A percentile compares a stretch with the other conserved stretches of the same genome.
Evolutionary conservation across 1,284 basidiomycete genomes (phyloP).

Genomic region (Ustilago tritici): DNA sequence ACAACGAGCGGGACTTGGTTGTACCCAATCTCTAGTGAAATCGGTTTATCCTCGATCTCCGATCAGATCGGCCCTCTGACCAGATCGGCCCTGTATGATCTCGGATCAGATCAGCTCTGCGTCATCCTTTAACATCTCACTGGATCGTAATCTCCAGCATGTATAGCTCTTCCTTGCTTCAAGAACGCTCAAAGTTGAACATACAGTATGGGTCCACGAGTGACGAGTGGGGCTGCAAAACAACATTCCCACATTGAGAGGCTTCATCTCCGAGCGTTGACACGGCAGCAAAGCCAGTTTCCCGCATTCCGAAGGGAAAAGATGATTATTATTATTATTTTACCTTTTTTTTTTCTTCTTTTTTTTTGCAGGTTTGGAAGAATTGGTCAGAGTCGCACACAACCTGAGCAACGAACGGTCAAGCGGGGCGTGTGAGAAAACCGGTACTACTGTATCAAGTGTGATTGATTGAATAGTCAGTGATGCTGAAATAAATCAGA

Average conservation of each 20-base stretch:
- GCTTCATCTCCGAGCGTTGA: neutral
- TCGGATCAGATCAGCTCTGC: too few species aligned
- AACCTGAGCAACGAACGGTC: neutral
- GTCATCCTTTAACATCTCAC: too few species aligned
- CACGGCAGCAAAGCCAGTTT: neutral
- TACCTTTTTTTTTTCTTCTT: neutral
- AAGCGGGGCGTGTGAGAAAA: conserved; percentile 6
- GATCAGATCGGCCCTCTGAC: too few species aligned
- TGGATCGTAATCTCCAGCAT: too few species aligned
- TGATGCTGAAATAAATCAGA: neutral
- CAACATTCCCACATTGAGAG: neutral
- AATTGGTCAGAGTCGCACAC: conserved; percentile 9
- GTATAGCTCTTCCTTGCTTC: neutral
- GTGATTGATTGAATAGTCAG: neutral
- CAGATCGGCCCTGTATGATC: too few species aligned
- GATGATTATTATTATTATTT: neutral
- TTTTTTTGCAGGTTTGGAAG: conserved; percentile 9
- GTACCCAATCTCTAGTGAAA: too few species aligned
- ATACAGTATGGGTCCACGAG: neutral
- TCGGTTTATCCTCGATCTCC: too few species aligned
- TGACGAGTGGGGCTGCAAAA: neutral
- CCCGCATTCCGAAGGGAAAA: neutral
- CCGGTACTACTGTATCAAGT: neutral
- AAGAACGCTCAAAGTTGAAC: too few species aligned
- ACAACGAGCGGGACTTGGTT: too few species aligned